Evolutionary conservation across 78 protist species (phyloP), one percentile per base, ranked within the genome.

Genomic region (Dictyostelium brefeldianum): DNA sequence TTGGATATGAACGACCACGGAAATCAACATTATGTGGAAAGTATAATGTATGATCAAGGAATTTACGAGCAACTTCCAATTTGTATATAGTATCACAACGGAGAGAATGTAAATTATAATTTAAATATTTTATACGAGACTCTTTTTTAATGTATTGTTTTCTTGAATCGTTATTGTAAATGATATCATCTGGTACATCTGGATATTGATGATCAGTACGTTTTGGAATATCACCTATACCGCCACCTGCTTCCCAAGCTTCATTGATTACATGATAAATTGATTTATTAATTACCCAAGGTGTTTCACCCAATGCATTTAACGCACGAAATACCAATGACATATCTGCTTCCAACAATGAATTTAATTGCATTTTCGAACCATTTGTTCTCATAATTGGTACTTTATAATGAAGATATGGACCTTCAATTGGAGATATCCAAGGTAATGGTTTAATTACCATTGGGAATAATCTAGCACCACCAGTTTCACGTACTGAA

Each of bases 11-110:
- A 29, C 99, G 96, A 18, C 99, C 99, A 8, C 99, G 90, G 73
- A 98, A 98, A 95, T 98, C 99, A n/a, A 97, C n/a, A 85, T 96
- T 97, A 94, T 91, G 96, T 12, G 99, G 98, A 74, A 97, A 90
- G 83, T 96, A 98, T 59, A 98, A 67, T n/a, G 29, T 70, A 20
- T 57, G 12, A 31, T 81, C 62, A 11, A 59, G 71, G 18, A 94
- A 80, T 4, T 73, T 57, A 11, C 41, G 22, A 14, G 89, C 89
- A 8, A 84, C 95, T 0, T 27, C 87, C n/a, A 97, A 92, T 67
- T 91, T 96, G 36, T 89, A 67, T 17, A 17, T 6, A 0, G 41
- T 18, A 36, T 87, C 95, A 47, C 96, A 82, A 31, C 97, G 80
- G 12, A 64, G 17, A 20, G 97, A 83, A 59, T 97, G 95, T 10